Evolutionary conservation across 2,329 filamentous ascomycete genomes (phyloP), one percentile per base, ranked within the genome.

Genomic region (Aspergillus arachidicola): DNA sequence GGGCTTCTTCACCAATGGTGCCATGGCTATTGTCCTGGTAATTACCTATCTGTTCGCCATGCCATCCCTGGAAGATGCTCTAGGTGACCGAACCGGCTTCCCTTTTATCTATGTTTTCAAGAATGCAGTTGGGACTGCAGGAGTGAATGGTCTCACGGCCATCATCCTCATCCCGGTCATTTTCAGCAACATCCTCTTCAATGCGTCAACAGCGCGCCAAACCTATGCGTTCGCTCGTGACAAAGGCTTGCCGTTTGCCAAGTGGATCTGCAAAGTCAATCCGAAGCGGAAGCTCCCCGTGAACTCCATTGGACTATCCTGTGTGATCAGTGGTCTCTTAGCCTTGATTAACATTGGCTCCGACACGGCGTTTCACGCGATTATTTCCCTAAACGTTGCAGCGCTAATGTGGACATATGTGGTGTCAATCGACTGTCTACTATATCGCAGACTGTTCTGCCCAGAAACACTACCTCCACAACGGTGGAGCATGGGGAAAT

Each of bases 261-360:
- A 50, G 1, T 81, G 76, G 69, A 78, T 84, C 23, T 73, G 78
- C 2, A 59, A 70, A 60, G 73, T 81, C 46, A 71, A 80, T 59
- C 65, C 68, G 1, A 69, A 66, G 23, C 75, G 72, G 60, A 74
- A 78, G 45, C 77, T 84, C 41, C 83, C 82, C 1, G 70, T 80
- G 1, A 80, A 79, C 54, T 75, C 82, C 0, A 74, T 79, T 28
- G 66, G 62, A 1, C 56, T 76, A 1, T 76, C 75, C 3, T 72
- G 73, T 48, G 34, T 68, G 1, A 72, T 79, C 64, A 73, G 68
- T 50, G 68, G 71, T 1, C 71, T 83, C 4, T 72, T 84, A 9
- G 79, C 79, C 0, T 72, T 84, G 7, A 85, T 86, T 72, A 84
- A 84, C 69, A 82, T 86, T 50, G 83, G 82, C 26, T 84, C 81